Base-by-base conservation (phyloP, 2,329 filamentous ascomycete genomes). In the Claviceps sp. region DNA sequence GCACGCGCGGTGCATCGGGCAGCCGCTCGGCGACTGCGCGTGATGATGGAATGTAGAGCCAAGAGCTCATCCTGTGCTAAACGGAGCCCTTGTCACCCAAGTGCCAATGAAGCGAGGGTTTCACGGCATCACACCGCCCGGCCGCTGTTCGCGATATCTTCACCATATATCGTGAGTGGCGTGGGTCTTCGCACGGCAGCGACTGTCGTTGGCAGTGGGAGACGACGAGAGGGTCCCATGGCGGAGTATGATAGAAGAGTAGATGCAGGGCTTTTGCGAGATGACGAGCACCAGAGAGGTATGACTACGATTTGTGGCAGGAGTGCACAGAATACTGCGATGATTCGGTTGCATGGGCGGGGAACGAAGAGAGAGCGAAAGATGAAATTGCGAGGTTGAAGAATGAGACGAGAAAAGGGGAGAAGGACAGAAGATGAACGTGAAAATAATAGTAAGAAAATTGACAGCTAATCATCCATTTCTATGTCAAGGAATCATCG, bases 201-300 rank as follows among this genome's bases (percentile, higher is more conserved):
- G 22, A 67, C 65, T 5, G 61, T 60, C 19, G 58, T 58, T 11
- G 54, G 57, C 17, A 46, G 50, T 24, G 34, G 46, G 39, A 47
- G 54, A 5, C 68, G 71, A 47, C 64, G 68, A 43, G 64, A 73
- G 56, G 90, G 90, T 0, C 93, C 93, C 2, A 76, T 97, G 62
- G 78, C 82, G 57, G 91, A 97, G 68, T 98, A 98, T 67, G 85
- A 96, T 65, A 75, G 77, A 54, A 80, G 91, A 47, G 90, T 98
- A 8, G 74, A 81, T 47, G 71, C 75, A 44, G 88, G 89, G 11
- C 73, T 80, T 48, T 67, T 98, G 57, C 79, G 85, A 57, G 88
- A 97, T 65, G 93, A 98, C 65, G 82, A 89, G 57, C 87, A 96
- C 68, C 93, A 98, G 68, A 76, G 93, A 76, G 84, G 87, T 89